Percentiles rank a stretch among this genome's conserved stretches.
These are phyloP conservation scores for Artemisia annua DNA, from an alignment of 129 eudicot genomes.

Conservation along the genomic window DNA sequence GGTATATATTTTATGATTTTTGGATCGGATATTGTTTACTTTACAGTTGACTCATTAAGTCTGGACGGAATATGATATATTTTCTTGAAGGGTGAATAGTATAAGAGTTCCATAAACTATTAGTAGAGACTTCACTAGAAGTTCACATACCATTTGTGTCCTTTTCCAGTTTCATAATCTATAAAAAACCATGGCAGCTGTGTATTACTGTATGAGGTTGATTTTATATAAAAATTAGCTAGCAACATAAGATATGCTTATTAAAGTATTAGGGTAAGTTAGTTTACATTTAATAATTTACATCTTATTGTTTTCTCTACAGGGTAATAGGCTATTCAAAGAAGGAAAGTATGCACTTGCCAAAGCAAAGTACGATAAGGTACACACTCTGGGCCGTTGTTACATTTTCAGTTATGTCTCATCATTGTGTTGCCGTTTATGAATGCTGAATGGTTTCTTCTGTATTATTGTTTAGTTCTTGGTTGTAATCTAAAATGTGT, in stretches of 20 bases:
- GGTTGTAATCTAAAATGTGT: conserved; percentile 2
- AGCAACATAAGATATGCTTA: background rate
- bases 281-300: background rate
- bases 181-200: too few species aligned
- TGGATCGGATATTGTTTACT: background rate
- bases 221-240: too few species aligned
- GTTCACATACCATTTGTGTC: too few species aligned
- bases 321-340: conserved; percentile 99
- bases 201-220: too few species aligned
- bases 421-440: too few species aligned
- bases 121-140: too few species aligned
- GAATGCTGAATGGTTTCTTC: background rate
- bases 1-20: conserved; percentile 49
- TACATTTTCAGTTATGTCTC: background rate
- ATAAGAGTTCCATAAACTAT: too few species aligned
- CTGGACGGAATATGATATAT: too few species aligned
- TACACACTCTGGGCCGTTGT: conserved; percentile 26
- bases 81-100: too few species aligned
- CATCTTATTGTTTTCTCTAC: conserved; percentile 30
- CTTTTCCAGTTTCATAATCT: too few species aligned
- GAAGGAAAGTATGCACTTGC: conserved; percentile 95
- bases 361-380: conserved; percentile 97
- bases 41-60: background rate
- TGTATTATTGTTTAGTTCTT: conserved; percentile 4
- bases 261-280: conserved; percentile 2